Evolutionary conservation across 768 basidiomycete species (phyloP), one percentile per base, ranked within the genome.

Genomic region (Albatrellus ellisii): DNA sequence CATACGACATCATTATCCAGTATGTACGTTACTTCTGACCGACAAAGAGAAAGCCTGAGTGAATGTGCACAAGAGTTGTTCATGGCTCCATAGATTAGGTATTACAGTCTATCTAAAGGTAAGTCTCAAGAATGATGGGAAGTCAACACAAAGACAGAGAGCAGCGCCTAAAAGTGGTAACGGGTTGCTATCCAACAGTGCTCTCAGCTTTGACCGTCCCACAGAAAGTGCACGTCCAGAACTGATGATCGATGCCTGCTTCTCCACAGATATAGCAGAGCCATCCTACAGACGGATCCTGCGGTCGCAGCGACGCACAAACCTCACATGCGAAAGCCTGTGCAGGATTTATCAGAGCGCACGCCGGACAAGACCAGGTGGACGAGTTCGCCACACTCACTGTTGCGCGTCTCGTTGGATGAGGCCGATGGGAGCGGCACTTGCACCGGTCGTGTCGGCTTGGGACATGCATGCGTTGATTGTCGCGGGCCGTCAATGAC

Each of bases 161-260:
- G n/a, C n/a, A n/a, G n/a, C n/a, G n/a, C n/a, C n/a, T 31, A 2
- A 12, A 36, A 36, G 21, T 36, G 39, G 36, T 20, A 42, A 45
- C 4, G 18, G 20, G 35, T 10, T 11, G 21, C 48, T 44, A 50
- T 8, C 38, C 44, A n/a, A 33, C n/a, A 10, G 29, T 26, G 25
- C 59, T 62, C 20, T 49, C 52, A 7, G 52, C 56, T 57, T 86
- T 87, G 39, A 88, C 66, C 15, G 64, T 61, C 12, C 85, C 85
- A 55, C 87, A 91, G 42, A 67, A 70, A 12, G 60, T 59, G 62
- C 89, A 91, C 36, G 75, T 78, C 85, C 82, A 90, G 46, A 75
- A 70, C 17, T 76, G 68, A 46, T 72, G 70, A 2, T 71, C 68
- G 57, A 77, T 79, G 20, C 70, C 75, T 26, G 54, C 56, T 55